phyloP scores from a whole-genome alignment of 2,329 filamentous ascomycete species.

The Teratosphaeriaceae sp. region DNA sequence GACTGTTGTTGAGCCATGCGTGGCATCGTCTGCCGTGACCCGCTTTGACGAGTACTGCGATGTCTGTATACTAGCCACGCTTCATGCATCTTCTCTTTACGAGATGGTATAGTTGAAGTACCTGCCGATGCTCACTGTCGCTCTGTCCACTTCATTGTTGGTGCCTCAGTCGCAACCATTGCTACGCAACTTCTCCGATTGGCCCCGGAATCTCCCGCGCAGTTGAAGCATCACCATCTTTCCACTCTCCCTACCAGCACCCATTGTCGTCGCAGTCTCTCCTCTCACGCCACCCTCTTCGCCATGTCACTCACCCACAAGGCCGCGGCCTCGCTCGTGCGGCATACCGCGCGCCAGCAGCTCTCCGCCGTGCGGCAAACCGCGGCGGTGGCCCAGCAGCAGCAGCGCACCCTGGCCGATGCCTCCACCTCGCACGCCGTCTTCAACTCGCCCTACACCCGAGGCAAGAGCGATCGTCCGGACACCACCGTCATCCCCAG shows the following conservation, averaged over 20 bases:
- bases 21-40: too few species aligned
- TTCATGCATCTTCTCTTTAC: too few species aligned
- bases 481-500: constrained; percentile 70
- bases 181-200: too few species aligned
- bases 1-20: too few species aligned
- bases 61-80: too few species aligned
- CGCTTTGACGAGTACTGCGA: too few species aligned
- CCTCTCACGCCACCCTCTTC: constrained; percentile 27
- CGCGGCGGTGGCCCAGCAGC: constrained; percentile 36
- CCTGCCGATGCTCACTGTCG: too few species aligned
- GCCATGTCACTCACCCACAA: constrained; percentile 43
- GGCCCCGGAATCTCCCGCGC: too few species aligned
- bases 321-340: constrained; percentile 41
- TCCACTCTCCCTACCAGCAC: constrained; percentile 7
- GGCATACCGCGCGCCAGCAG: constrained; percentile 41
- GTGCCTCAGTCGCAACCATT: too few species aligned
- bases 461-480: constrained; percentile 28
- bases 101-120: too few species aligned
- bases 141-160: too few species aligned
- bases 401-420: constrained; percentile 32
- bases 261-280: constrained; percentile 9
- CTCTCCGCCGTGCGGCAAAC: constrained; percentile 41
- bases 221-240: constrained; percentile 1
- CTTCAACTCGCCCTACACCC: constrained; percentile 52
- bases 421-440: constrained; percentile 33